Conservation (phyloP, 2,329 filamentous ascomycete species). For the Cytospora chrysosperma region DNA sequence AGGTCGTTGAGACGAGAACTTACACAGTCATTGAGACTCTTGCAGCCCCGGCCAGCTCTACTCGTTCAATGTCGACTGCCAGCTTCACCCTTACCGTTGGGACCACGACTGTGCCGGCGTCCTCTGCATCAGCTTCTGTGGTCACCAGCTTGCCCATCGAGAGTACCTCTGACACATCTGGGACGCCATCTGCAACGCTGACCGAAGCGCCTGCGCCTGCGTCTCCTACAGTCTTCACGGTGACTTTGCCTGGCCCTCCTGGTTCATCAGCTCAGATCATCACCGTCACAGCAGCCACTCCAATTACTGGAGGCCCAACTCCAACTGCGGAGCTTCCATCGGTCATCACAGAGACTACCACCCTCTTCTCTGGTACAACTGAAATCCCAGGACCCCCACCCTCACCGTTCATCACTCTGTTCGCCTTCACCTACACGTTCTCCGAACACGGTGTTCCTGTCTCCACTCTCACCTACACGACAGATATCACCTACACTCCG, state of each 20-base stretch:
- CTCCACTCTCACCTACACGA: slow-evolving; percentile 21
- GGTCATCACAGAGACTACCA: slow-evolving; percentile 10
- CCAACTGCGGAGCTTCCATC: slow-evolving; percentile 1
- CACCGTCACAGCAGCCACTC: slow-evolving; percentile 18
- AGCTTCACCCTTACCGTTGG: slow-evolving; percentile 26
- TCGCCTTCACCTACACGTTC: slow-evolving; percentile 29
- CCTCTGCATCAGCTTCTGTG: background rate
- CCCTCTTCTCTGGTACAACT: slow-evolving; percentile 16
- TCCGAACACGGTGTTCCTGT: slow-evolving; percentile 18
- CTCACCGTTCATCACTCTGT: slow-evolving; percentile 12
- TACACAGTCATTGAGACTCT: slow-evolving; percentile 23
- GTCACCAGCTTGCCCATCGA: background rate
- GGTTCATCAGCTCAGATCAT: slow-evolving; percentile 15
- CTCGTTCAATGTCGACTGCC: slow-evolving; percentile 26
- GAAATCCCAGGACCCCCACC: slow-evolving; percentile 13
- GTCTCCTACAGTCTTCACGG: slow-evolving; percentile 12
- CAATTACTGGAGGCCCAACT: slow-evolving; percentile 5
- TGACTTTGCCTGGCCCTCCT: slow-evolving; percentile 18
- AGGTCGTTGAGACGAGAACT: slow-evolving; percentile 23
- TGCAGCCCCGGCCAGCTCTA: background rate
- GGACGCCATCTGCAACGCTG: background rate
- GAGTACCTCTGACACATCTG: background rate
- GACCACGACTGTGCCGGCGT: slow-evolving; percentile 1
- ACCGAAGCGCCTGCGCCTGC: background rate
- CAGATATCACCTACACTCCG: slow-evolving; percentile 15